A percentile compares a stretch with the other conserved stretches of the same genome.
These are phyloP conservation scores for Cladosporium sp. DNA, from an alignment of 2,329 filamentous ascomycete genomes.

Conservation along the genomic window DNA sequence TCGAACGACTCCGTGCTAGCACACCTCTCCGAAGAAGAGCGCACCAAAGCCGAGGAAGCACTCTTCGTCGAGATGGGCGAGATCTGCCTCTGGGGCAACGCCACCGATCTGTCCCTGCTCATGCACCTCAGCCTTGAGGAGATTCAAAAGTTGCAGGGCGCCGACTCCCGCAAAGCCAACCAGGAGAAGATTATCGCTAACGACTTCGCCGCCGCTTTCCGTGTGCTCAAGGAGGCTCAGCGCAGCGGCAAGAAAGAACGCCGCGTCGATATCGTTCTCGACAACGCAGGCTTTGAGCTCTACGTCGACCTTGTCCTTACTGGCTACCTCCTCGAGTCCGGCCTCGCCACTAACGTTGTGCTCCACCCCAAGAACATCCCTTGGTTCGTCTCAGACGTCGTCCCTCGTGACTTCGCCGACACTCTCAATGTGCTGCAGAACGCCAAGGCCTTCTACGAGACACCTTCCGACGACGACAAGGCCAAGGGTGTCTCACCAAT, in stretches of 20 bases:
- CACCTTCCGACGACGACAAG: conserved; percentile 67
- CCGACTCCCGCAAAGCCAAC: conserved; percentile 78
- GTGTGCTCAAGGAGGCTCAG: conserved; percentile 65
- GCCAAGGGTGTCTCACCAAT: conserved; percentile 57
- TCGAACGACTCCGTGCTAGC: conserved; percentile 48
- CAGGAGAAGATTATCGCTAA: conserved; percentile 93
- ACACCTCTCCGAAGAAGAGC: conserved; percentile 52
- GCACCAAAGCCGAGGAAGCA: conserved; percentile 70
- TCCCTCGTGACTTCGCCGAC: conserved; percentile 81
- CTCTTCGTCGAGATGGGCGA: conserved; percentile 93
- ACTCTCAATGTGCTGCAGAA: conserved; percentile 78
- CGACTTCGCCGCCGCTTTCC: conserved; percentile 74
- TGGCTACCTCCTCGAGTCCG: conserved; percentile 81
- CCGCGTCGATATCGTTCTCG: conserved; percentile 89
- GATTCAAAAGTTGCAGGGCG: conserved; percentile 93
- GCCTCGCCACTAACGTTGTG: conserved; percentile 82
- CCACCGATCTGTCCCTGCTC: conserved; percentile 87
- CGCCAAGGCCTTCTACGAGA: conserved; percentile 77
- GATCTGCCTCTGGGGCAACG: conserved; percentile 96
- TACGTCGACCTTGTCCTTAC: conserved; percentile 93
- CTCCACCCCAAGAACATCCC: conserved; percentile 93
- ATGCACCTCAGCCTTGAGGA: conserved; percentile 92
- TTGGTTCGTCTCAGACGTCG: conserved; percentile 97
- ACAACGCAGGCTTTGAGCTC: conserved; percentile 96
- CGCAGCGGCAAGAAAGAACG: conserved; percentile 68